Conservation (phyloP, 345 rosid genomes). For the Camelina sativa region DNA sequence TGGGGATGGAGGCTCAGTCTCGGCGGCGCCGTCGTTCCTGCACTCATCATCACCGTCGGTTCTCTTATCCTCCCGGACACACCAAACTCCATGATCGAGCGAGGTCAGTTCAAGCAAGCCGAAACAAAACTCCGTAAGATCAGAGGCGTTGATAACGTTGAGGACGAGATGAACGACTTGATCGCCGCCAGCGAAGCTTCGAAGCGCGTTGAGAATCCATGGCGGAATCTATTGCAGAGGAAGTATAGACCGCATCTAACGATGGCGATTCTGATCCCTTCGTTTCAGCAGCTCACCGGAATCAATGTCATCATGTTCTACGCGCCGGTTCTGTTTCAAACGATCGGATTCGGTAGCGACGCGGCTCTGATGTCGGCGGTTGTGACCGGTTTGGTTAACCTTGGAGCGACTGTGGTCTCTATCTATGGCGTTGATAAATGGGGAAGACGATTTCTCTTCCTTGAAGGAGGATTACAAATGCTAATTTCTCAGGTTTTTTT, state of each 20-base stretch:
- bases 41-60: slow-evolving; percentile 74
- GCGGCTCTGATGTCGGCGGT: slow-evolving; percentile 86
- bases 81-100: slow-evolving; percentile 90
- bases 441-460: slow-evolving; percentile 87
- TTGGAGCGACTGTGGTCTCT: slow-evolving; percentile 67
- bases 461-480: slow-evolving; percentile 85
- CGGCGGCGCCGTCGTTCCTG: slow-evolving; percentile 92
- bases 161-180: slow-evolving; percentile 70
- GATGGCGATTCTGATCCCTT: slow-evolving; percentile 75
- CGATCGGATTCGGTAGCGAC: slow-evolving; percentile 71
- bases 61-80: slow-evolving; percentile 82
- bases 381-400: slow-evolving; percentile 73
- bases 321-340: slow-evolving; percentile 82
- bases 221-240: slow-evolving; percentile 67
- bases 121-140: slow-evolving; percentile 53
- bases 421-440: slow-evolving; percentile 83
- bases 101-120: slow-evolving; percentile 63
- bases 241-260: slow-evolving; percentile 83
- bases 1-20: slow-evolving; percentile 93
- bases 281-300: slow-evolving; percentile 89
- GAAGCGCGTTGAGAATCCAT: slow-evolving; percentile 64
- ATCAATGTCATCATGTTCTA: slow-evolving; percentile 90
- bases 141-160: slow-evolving; percentile 66
- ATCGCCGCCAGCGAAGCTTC: slow-evolving; percentile 76
- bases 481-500: slow-evolving; percentile 65